Base-by-base conservation (phyloP, 108 stramenopile genomes). In the Conticribra weissflogii region DNA sequence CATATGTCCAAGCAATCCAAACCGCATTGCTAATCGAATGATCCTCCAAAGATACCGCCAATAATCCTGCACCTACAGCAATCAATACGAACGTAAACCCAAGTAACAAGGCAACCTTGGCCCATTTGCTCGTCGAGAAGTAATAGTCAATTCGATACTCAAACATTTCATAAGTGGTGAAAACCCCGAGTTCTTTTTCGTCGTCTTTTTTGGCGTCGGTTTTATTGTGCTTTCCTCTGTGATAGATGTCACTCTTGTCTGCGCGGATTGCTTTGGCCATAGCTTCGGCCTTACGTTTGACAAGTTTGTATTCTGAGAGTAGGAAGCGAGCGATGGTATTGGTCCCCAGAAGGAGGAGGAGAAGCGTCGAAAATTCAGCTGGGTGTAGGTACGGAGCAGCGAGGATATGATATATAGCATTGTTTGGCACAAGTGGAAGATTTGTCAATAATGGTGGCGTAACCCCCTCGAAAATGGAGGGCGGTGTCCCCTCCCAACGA, bases 1-100 rank as follows among this genome's bases (percentile, higher is more conserved):
- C 83, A 54, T 62, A 80, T 14, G 83, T 83, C 79, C 78, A 83
- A 14, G 71, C 69, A 30, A 81, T 55, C 78, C 83, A 80, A 17
- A 54, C 64, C 17, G 63, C 64, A 46, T 45, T 36, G 54, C 32
- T 50, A 24, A 72, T 52, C 16, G 48, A 57, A 25, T 65, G 60
- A 30, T 58, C 60, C 19, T 44, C 48, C 21, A 54, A 32, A 27
- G 51, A 48, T 0, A 56, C 57, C 59, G 49, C 59, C 47, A 78
- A 29, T 16, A 53, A 16, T 17, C 25, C 53, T 14, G 70, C 77
- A 1, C 77, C 77, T 3, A 66, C 41, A 5, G 72, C 56, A 24
- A 78, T 71, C 15, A 78, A 46, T 2, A 66, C 57, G 53, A 78
- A 72, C 14, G 77, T 72, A 12, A 72, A 52, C 34, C 63, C 66